Percentiles rank a stretch among this genome's conserved stretches.
Conservation (phyloP, 495 filamentous ascomycete genomes). For the Tetracladium marchalianum region DNA sequence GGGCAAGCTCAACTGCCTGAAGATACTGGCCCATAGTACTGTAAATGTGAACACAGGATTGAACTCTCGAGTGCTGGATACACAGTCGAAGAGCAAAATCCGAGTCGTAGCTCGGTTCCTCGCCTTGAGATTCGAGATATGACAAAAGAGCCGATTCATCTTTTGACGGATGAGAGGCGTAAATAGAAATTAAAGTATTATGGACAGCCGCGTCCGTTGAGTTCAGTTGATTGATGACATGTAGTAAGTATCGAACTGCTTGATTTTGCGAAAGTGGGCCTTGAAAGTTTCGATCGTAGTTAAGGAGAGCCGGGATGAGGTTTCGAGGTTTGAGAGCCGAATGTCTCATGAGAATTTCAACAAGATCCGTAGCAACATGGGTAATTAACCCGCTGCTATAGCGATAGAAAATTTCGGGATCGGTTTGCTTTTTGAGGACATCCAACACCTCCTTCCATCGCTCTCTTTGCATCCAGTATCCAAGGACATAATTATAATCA, state of each 20-base stretch:
- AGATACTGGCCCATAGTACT: conserved; percentile 87
- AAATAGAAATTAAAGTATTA: conserved; percentile 93
- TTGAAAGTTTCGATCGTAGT: conserved; percentile 72
- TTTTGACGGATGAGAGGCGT: conserved; percentile 72
- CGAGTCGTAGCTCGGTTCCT: conserved; percentile 72
- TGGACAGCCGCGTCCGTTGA: conserved; percentile 85
- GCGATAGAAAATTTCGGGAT: conserved; percentile 87
- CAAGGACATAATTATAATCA: conserved; percentile 88
- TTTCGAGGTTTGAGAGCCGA: conserved; percentile 75
- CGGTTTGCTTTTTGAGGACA: conserved; percentile 83
- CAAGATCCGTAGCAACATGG: conserved; percentile 68
- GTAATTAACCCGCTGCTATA: conserved; percentile 95
- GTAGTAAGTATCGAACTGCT: conserved; percentile 87
- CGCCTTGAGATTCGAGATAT: conserved; percentile 69
- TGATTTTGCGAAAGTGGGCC: conserved; percentile 68
- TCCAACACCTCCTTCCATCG: conserved; percentile 83
- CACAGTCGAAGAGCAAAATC: conserved; percentile 95
- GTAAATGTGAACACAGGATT: conserved; percentile 93
- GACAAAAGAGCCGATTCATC: conserved; percentile 77
- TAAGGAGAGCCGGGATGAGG: conserved; percentile 84
- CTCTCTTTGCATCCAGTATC: conserved; percentile 96
- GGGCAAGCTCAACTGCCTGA: conserved; percentile 82
- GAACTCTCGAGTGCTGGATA: conserved; percentile 84
- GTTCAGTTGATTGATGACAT: conserved; percentile 80
- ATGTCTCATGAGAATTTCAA: conserved; percentile 92